Conservation (phyloP, 2,329 filamentous ascomycete species). For the Aspergillus puulaauensis region DNA sequence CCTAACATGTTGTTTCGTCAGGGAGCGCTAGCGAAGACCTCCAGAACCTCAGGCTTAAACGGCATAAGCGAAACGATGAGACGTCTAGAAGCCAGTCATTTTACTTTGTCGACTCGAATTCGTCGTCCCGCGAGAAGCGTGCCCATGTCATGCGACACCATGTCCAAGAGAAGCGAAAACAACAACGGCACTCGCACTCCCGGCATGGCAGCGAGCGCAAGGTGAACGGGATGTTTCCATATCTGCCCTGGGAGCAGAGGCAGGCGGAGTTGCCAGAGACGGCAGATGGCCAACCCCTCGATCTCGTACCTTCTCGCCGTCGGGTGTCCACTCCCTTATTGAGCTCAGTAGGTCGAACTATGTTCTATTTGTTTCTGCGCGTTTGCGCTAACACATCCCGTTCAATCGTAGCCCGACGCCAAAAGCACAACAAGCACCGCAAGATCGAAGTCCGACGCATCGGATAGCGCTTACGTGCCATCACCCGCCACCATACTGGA, state of each 20-base stretch:
- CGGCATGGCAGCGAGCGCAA: constrained; percentile 16
- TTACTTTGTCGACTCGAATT: constrained; percentile 42
- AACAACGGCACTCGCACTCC: constrained; percentile 29
- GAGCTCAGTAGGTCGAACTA: constrained; percentile 1
- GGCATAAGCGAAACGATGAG: constrained; percentile 28
- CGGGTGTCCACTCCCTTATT: background rate
- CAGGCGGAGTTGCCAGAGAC: background rate
- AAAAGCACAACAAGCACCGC: constrained; percentile 10
- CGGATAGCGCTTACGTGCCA: constrained; percentile 5
- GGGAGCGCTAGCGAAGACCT: constrained; percentile 18
- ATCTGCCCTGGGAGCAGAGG: constrained; percentile 27
- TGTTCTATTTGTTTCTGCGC: background rate
- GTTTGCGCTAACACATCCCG: background rate
- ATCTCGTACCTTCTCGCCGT: background rate
- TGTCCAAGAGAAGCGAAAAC: constrained; percentile 42
- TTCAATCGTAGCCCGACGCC: background rate
- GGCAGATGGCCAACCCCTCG: background rate
- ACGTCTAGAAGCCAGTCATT: constrained; percentile 33
- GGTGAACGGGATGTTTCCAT: constrained; percentile 15
- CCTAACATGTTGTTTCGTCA: constrained; percentile 16
- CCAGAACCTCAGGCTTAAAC: constrained; percentile 21
- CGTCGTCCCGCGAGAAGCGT: constrained; percentile 43
- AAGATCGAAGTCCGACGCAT: constrained; percentile 6
- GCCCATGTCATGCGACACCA: constrained; percentile 47
- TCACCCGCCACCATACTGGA: constrained; percentile 29